A percentile compares a stretch with the other conserved stretches of the same genome.
phyloP scores from a whole-genome alignment of 306 rosid genomes.

The Pterocarpus santalinus region DNA sequence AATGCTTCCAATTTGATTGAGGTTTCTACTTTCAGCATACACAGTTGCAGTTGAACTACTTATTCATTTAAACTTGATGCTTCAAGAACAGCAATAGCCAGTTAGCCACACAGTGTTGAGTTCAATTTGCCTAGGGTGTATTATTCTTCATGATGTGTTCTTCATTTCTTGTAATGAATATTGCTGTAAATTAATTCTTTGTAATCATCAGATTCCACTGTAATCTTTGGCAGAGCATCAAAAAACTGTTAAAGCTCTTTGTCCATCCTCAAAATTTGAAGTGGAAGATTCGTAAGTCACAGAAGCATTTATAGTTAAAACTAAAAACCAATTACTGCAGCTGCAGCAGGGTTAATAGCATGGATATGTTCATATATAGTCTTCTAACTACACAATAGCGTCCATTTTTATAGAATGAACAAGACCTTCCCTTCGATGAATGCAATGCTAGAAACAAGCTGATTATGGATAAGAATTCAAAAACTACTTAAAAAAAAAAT shows the following conservation, averaged over 20 bases:
- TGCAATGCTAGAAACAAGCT: not conserved
- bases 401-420: not conserved
- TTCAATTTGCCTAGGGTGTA: not conserved
- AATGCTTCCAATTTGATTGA: conserved; percentile 4
- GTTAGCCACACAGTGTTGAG: not conserved
- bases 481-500: not conserved
- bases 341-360: not conserved
- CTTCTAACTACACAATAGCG: not conserved
- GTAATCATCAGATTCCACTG: not conserved
- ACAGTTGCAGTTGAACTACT: not conserved
- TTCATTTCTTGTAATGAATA: not conserved
- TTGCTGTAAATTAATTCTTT: not conserved
- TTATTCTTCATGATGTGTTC: not conserved
- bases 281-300: not conserved
- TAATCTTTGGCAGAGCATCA: not conserved
- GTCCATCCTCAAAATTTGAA: not conserved
- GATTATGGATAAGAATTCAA: not conserved
- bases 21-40: conserved; percentile 1
- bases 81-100: not conserved
- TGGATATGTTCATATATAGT: not conserved
- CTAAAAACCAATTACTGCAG: not conserved
- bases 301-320: not conserved
- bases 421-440: not conserved
- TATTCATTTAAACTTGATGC: not conserved
- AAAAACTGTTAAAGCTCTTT: not conserved